Base-by-base conservation (phyloP, 768 basidiomycete species). In the Leccinum truebloodii region DNA sequence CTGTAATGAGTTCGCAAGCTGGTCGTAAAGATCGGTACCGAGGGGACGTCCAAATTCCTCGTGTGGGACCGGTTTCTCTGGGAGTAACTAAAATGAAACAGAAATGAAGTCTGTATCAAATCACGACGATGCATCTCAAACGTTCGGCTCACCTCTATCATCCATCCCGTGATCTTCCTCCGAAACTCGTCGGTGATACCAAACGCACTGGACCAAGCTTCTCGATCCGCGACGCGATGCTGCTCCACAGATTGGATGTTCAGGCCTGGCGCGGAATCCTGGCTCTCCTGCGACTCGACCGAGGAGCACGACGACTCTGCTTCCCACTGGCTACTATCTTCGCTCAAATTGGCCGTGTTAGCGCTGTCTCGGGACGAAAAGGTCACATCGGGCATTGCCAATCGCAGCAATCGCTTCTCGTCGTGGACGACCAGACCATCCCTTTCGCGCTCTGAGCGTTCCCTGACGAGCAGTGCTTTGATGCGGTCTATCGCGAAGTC, bases 1-100 rank as follows among this genome's bases (percentile, higher is more conserved):
- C 60, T 87, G 81, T 0, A 77, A 78, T 0, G 82, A 86, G 3
- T 74, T 78, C 8, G 70, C 69, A 26, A 90, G 77, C 57, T 89
- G 84, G 53, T 87, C 83, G 44, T 75, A 69, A 28, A 89, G 67
- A 30, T 70, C 59, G 18, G 13, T n/a, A 16, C 68, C 63, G 8
- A 24, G 20, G 2, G 7, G 56, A 26, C 52, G 54, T n/a, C 20
- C 16, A 16, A n/a, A 1, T 2, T 50, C 9, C 7, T 57, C 30
- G 12, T 4, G 2, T n/a, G 18, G 22, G 5, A 30, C 39, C 0
- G 66, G 55, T 10, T 58, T 39, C 3, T n/a, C 57, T 4, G 70
- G 61, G 30, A 37, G 35, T 30, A 20, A 35, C 69, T 71, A 16
- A 10, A n/a, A 24, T 7, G 4, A 26, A 46, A 41, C 3, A 6